Percentiles rank a stretch among this genome's conserved stretches.
These are phyloP conservation scores for Amphirosellinia nigrospora DNA, from an alignment of 495 filamentous ascomycete genomes.

Conservation along the genomic window DNA sequence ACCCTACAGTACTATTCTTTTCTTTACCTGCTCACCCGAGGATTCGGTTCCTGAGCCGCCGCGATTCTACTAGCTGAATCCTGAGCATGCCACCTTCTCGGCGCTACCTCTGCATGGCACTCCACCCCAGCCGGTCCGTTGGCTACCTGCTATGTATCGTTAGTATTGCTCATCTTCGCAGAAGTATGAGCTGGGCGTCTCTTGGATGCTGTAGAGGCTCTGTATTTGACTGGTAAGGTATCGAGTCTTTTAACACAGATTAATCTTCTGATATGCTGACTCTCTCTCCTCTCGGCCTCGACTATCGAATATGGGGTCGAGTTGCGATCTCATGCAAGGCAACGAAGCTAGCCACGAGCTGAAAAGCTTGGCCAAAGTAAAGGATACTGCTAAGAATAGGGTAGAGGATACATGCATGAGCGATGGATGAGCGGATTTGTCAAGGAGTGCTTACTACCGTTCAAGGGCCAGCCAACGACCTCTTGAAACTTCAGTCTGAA, in stretches of 20 bases:
- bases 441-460: constrained; percentile 19
- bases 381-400: constrained; percentile 18
- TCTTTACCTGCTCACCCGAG: neutral
- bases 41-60: constrained; percentile 19
- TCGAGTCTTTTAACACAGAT: neutral
- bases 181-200: neutral
- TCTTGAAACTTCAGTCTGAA: constrained; percentile 8
- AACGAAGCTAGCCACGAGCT: neutral
- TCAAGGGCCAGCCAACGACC: neutral
- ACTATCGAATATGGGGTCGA: neutral
- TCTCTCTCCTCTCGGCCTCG: neutral
- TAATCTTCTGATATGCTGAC: neutral
- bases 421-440: constrained; percentile 14
- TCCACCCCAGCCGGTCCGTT: neutral
- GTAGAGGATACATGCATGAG: constrained; percentile 8
- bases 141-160: neutral
- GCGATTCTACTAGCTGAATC: constrained; percentile 13
- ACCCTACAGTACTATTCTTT: no score
- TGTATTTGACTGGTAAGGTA: neutral
- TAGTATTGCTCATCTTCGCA: neutral
- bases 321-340: constrained; percentile 9
- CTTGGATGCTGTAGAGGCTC: neutral
- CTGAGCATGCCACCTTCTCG: neutral
- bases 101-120: neutral
- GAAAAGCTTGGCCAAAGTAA: constrained; percentile 6